Evolutionary conservation across 805 yeast genomes (phyloP).

Genomic region (Candida incommunis): DNA sequence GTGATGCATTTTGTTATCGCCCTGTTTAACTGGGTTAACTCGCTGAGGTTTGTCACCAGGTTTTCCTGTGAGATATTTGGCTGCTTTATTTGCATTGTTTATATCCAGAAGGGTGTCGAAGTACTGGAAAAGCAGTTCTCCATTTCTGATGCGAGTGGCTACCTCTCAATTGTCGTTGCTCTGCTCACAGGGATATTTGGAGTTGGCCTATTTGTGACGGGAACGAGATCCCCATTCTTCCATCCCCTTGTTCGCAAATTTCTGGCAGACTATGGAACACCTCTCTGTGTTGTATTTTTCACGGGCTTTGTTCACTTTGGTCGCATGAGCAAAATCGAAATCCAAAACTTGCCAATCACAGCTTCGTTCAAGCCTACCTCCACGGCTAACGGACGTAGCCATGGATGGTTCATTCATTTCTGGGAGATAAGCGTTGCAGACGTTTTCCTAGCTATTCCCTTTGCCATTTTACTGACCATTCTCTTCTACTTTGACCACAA

Average conservation of each 20-base stretch:
- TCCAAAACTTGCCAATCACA: slow-evolving; percentile 55
- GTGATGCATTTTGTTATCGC: slow-evolving; percentile 66
- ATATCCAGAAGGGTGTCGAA: slow-evolving; percentile 82
- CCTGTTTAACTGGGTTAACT: slow-evolving; percentile 48
- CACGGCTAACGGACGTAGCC: slow-evolving; percentile 19
- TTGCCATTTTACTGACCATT: slow-evolving; percentile 72
- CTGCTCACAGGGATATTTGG: slow-evolving; percentile 71
- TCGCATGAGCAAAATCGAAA: slow-evolving; percentile 36
- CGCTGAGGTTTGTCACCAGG: slow-evolving; percentile 55
- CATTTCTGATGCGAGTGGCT: slow-evolving; percentile 34
- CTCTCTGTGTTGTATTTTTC: slow-evolving; percentile 72
- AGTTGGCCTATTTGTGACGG: slow-evolving; percentile 41
- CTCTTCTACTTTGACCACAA: slow-evolving; percentile 92
- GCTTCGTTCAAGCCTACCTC: slow-evolving; percentile 63
- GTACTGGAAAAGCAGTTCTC: slow-evolving; percentile 60
- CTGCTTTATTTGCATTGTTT: slow-evolving; percentile 73
- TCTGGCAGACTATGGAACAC: slow-evolving; percentile 77
- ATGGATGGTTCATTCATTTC: slow-evolving; percentile 68
- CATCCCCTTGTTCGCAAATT: slow-evolving; percentile 48
- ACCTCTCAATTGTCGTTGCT: slow-evolving; percentile 60
- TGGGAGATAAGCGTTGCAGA: slow-evolving; percentile 64
- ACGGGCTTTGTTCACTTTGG: slow-evolving; percentile 90
- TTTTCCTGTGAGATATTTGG: slow-evolving; percentile 93
- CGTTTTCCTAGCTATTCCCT: slow-evolving; percentile 83
- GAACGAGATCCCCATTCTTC: slow-evolving; percentile 48